These are phyloP conservation scores for Babjeviella inositovora DNA, from an alignment of 805 yeast species.

Conservation along the genomic window DNA sequence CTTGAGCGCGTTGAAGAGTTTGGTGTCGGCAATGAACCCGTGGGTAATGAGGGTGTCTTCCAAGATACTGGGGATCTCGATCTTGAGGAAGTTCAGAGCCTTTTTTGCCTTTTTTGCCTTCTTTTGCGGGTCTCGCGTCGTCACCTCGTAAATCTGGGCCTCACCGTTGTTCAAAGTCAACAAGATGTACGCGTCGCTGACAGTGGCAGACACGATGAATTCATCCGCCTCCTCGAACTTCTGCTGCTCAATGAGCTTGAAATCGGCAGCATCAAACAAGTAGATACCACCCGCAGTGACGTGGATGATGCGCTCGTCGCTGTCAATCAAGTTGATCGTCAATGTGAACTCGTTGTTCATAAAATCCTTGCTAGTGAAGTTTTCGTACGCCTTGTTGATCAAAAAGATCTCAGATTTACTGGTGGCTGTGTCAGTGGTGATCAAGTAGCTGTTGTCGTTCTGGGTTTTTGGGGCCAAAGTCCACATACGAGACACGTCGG, in stretches of 20 bases:
- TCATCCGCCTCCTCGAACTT: constrained; percentile 40
- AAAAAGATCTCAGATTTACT: constrained; percentile 55
- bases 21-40: constrained; percentile 43
- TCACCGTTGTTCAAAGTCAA: constrained; percentile 58
- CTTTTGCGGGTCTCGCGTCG: constrained; percentile 1
- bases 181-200: constrained; percentile 47
- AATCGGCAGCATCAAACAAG: constrained; percentile 45
- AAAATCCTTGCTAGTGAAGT: constrained; percentile 45
- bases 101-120: constrained; percentile 2
- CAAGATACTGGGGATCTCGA: constrained; percentile 15
- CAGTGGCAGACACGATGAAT: constrained; percentile 45
- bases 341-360: constrained; percentile 48
- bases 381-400: constrained; percentile 42
- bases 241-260: constrained; percentile 35
- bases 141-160: constrained; percentile 35
- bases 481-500: constrained; percentile 66
- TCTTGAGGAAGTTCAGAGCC: constrained; percentile 6
- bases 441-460: constrained; percentile 35
- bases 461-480: constrained; percentile 22
- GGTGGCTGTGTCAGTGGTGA: constrained; percentile 55
- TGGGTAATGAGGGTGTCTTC: constrained; percentile 38
- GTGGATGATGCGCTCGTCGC: constrained; percentile 51
- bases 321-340: constrained; percentile 40
- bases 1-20: constrained; percentile 24
- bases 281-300: constrained; percentile 51